A percentile compares a stretch with the other conserved stretches of the same genome.
These are phyloP conservation scores for Penicillium polonicum DNA, from an alignment of 2,329 filamentous ascomycete species.

Conservation along the genomic window DNA sequence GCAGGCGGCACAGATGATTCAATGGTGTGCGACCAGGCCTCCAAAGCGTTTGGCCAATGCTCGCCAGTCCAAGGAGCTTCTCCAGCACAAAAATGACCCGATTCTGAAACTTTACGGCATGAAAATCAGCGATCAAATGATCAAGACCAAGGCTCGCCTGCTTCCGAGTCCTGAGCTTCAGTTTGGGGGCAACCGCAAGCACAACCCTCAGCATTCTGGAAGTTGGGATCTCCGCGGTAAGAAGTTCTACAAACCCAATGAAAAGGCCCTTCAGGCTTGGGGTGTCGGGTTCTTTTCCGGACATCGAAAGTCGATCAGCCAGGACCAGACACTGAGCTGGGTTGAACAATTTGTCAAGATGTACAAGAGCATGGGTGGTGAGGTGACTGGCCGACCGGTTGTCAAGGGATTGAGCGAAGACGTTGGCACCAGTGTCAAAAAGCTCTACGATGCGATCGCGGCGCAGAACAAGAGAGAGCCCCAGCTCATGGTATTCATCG, in stretches of 20 bases:
- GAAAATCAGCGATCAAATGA: slow-evolving; percentile 62
- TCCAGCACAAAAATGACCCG: slow-evolving; percentile 67
- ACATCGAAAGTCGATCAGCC: slow-evolving; percentile 50
- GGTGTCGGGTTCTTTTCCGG: slow-evolving; percentile 66
- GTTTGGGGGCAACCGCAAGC: slow-evolving; percentile 57
- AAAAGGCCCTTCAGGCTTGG: slow-evolving; percentile 66
- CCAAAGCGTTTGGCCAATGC: slow-evolving; percentile 67
- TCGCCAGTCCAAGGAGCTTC: slow-evolving; percentile 62
- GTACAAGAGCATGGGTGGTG: slow-evolving; percentile 63
- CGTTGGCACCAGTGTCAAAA: slow-evolving; percentile 55
- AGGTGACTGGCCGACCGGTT: slow-evolving; percentile 48
- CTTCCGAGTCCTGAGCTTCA: slow-evolving; percentile 69
- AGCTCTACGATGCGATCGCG: slow-evolving; percentile 52
- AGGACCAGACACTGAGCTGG: slow-evolving; percentile 52
- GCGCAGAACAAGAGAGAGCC: slow-evolving; percentile 53
- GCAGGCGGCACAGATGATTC: slow-evolving; percentile 86
- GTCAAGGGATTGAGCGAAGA: slow-evolving; percentile 46
- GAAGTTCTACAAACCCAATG: slow-evolving; percentile 69
- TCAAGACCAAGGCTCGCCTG: slow-evolving; percentile 67
- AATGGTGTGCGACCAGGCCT: slow-evolving; percentile 81
- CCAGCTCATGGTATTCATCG: slow-evolving; percentile 76
- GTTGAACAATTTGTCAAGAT: slow-evolving; percentile 60
- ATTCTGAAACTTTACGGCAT: slow-evolving; percentile 74
- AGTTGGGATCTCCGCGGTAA: slow-evolving; percentile 86
- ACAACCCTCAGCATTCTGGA: slow-evolving; percentile 65